phyloP scores from a whole-genome alignment of 176 grass and related monocot species.

The Urochloa ruziziensis region DNA sequence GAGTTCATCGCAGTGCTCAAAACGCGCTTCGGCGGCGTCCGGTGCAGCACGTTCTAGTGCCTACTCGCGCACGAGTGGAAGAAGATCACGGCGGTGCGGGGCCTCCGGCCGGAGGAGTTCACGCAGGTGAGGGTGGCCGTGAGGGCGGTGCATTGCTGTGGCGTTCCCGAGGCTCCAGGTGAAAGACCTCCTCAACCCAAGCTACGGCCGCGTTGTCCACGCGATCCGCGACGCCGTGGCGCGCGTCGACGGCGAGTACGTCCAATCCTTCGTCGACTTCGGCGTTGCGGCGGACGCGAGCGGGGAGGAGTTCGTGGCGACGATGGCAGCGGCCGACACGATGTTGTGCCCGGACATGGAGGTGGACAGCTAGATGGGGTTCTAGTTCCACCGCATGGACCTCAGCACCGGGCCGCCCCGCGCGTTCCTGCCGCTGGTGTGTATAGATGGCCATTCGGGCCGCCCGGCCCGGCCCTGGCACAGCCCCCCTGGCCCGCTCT shows the following conservation, averaged over 20 bases:
- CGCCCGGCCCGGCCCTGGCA: too few species aligned
- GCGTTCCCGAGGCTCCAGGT: slow-evolving; percentile 2
- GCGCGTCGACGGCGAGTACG: background rate
- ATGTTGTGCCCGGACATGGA: background rate
- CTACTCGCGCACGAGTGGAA: background rate
- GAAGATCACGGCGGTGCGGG: background rate
- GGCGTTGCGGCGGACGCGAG: background rate
- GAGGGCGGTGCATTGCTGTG: slow-evolving; percentile 5
- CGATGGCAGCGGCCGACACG: background rate
- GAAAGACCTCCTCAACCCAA: background rate
- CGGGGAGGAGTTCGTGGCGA: background rate
- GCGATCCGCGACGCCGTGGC: slow-evolving; percentile 1
- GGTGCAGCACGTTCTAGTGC: background rate
- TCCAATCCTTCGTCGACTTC: slow-evolving; percentile 11
- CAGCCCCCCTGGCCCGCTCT: too few species aligned
- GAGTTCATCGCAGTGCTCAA: background rate
- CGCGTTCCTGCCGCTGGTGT: background rate
- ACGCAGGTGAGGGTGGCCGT: background rate
- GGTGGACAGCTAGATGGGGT: slow-evolving; percentile 4
- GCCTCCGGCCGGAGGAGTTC: background rate
- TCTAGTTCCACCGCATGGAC: background rate
- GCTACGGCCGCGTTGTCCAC: background rate
- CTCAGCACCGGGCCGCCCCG: background rate
- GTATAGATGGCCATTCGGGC: too few species aligned
- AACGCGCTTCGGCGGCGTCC: background rate